Evolutionary conservation across 202 grass and related monocot genomes (phyloP).

Genomic region (Brachypodium distachyon): DNA sequence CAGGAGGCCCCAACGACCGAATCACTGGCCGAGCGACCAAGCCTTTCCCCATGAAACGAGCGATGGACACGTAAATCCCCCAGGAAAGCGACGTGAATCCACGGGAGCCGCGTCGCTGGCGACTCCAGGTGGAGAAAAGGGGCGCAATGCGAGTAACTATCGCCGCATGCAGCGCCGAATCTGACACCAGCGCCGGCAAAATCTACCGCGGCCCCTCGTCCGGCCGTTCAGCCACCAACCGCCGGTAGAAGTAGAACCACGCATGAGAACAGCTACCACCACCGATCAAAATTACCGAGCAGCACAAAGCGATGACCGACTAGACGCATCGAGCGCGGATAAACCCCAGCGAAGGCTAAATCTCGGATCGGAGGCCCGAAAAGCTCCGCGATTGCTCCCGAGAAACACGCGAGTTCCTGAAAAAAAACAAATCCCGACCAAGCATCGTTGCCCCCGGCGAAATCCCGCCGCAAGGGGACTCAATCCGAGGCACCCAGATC

Average conservation of each 20-base stretch:
- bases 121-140: background rate
- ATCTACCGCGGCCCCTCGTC: background rate
- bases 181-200: background rate
- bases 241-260: background rate
- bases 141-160: slow-evolving; percentile 21
- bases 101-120: background rate
- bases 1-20: background rate
- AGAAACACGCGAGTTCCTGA: background rate
- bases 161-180: slow-evolving; percentile 27
- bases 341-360: background rate
- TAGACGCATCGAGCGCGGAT: background rate
- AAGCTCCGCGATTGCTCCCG: background rate
- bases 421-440: background rate
- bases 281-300: background rate
- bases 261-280: background rate
- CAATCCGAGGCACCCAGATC: background rate
- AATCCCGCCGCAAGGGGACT: background rate
- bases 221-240: background rate
- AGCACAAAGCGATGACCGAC: background rate
- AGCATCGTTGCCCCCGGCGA: too few species aligned
- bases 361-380: slow-evolving; percentile 1
- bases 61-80: slow-evolving; percentile 15
- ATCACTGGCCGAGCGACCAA: background rate
- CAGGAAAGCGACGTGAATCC: slow-evolving; percentile 31
- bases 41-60: background rate